phyloP scores from a whole-genome alignment of 108 stramenopile species.

The Hondaea fermentalgiana region DNA sequence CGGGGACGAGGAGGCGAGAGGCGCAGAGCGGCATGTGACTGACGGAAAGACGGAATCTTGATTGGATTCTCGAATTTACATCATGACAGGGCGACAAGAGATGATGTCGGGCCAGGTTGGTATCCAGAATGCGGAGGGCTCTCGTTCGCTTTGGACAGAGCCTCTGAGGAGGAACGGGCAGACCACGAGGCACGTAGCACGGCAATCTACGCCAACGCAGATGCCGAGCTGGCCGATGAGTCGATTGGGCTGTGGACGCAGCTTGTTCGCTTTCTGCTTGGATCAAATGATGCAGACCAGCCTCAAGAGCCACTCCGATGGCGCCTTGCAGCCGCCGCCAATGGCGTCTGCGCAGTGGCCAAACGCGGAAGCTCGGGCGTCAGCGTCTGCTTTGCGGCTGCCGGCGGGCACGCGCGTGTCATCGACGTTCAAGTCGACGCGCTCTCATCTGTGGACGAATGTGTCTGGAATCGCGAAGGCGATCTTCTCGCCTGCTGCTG shows the following conservation, averaged over 20 bases:
- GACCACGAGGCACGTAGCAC: neutral
- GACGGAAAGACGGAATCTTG: too few species aligned
- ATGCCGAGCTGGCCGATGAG: neutral
- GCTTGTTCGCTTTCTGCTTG: neutral
- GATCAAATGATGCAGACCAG: neutral
- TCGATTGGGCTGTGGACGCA: neutral
- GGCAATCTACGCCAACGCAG: neutral
- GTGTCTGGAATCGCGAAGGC: neutral
- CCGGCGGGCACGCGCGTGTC: neutral
- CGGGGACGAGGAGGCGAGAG: too few species aligned
- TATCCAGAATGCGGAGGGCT: neutral
- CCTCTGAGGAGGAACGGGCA: neutral
- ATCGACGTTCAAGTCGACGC: neutral
- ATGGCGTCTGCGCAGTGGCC: neutral
- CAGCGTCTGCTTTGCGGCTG: neutral
- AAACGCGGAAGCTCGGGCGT: neutral
- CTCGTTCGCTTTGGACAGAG: neutral
- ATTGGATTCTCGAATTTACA: too few species aligned
- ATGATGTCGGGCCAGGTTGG: neutral
- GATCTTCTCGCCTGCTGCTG: neutral
- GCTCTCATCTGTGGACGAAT: neutral
- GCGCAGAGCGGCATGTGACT: too few species aligned
- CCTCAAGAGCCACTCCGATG: neutral
- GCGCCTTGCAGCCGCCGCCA: neutral
- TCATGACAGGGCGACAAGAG: neutral